phyloP scores from a whole-genome alignment of 495 filamentous ascomycete species.

The Tetracladium setigerum region DNA sequence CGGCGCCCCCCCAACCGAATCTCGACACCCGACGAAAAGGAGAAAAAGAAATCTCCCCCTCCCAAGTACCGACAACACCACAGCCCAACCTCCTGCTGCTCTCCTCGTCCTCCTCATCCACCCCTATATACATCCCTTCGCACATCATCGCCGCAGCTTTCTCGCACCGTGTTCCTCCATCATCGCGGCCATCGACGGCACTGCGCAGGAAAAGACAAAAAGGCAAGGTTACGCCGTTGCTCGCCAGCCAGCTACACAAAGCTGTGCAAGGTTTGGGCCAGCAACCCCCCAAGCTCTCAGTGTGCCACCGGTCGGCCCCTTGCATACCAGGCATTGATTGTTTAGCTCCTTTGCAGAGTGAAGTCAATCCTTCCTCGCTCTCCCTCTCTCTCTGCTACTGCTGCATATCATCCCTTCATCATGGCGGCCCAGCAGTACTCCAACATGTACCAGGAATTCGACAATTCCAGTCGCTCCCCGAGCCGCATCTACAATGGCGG shows the following conservation, averaged over 20 bases:
- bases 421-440: slow-evolving; percentile 53
- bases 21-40: background rate
- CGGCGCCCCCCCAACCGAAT: background rate
- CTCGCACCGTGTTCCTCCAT: background rate
- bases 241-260: slow-evolving; percentile 12
- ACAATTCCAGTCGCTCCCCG: slow-evolving; percentile 23
- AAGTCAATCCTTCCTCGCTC: slow-evolving; percentile 11
- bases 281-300: slow-evolving; percentile 13
- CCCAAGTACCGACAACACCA: slow-evolving; percentile 3
- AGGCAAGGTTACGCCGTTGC: background rate
- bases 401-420: slow-evolving; percentile 3
- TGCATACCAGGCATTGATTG: slow-evolving; percentile 15
- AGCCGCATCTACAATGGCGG: slow-evolving; percentile 39
- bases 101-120: slow-evolving; percentile 5
- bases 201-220: background rate
- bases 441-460: slow-evolving; percentile 35
- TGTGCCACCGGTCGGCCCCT: slow-evolving; percentile 25
- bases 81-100: slow-evolving; percentile 6
- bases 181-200: background rate
- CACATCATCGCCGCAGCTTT: background rate
- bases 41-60: background rate
- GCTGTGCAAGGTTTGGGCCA: slow-evolving; percentile 17
- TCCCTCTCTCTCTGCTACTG: background rate
- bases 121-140: background rate
- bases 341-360: slow-evolving; percentile 21